A percentile compares a stretch with the other conserved stretches of the same genome.
phyloP scores from a whole-genome alignment of 2,329 filamentous ascomycete genomes.

The Knufia petricola region DNA sequence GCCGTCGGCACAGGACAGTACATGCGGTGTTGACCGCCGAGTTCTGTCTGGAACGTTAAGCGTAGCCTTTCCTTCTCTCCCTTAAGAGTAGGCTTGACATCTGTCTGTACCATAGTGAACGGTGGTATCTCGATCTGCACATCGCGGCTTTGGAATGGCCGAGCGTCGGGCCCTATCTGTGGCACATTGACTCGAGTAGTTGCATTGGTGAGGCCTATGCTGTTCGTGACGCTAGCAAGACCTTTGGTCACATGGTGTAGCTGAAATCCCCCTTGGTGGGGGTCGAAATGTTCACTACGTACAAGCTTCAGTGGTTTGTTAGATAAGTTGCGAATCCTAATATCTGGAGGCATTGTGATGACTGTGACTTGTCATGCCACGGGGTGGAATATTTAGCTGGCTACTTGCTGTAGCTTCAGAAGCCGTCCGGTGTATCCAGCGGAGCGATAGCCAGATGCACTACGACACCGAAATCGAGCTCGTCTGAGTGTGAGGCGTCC shows the following conservation, averaged over 20 bases:
- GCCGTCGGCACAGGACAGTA: conserved; percentile 55
- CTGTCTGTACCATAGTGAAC: conserved; percentile 56
- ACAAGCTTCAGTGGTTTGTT: conserved; percentile 62
- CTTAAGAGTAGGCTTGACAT: conserved; percentile 50
- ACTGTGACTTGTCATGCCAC: no score
- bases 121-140: conserved; percentile 55
- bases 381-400: no score
- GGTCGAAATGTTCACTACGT: conserved; percentile 62
- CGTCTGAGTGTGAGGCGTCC: no score
- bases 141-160: conserved; percentile 53
- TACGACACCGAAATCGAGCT: no score
- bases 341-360: conserved; percentile 31
- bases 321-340: conserved; percentile 78
- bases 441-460: no score
- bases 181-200: conserved; percentile 35
- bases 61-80: conserved; percentile 57
- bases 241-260: conserved; percentile 27
- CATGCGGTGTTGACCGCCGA: conserved; percentile 58
- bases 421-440: no score
- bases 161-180: conserved; percentile 44
- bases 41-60: conserved; percentile 58
- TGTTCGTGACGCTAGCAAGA: conserved; percentile 36
- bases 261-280: conserved; percentile 23
- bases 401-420: no score
- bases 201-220: conserved; percentile 37